Evolutionary conservation across 345 rosid species (phyloP), one percentile per base, ranked within the genome.

Genomic region (Euphorbia tirucalli): DNA sequence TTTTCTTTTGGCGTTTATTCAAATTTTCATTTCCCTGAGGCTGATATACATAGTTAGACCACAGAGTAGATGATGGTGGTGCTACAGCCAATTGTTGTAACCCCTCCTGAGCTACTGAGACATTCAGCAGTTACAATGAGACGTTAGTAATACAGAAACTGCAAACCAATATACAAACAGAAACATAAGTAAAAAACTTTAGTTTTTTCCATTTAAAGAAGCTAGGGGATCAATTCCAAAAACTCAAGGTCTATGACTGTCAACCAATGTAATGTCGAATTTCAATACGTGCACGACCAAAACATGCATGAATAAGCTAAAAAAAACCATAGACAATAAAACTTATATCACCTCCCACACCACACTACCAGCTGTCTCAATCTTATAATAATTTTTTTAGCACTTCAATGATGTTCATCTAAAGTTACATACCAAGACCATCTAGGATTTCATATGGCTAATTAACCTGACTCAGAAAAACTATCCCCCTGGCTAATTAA

Each of bases 1-100:
- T 76, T 58, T 76, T 76, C 72, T 71, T 76, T 46, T 31, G 71
- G 3, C 21, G 71, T 61, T 74, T 73, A 68, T 60, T 66, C 61
- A 28, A 72, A 65, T 28, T 22, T 35, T 30, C 73, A 1, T 66
- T 77, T 64, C 68, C 70, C 41, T 66, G 81, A 65, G 80, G 37
- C 57, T 67, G 75, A 28, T 41, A 37, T 41, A 66, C 25, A 28
- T 70, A 71, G 52, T 72, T 46, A 41, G 82, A 39, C 80, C 65
- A 60, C 22, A 63, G 8, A 25, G 46, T 25, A 10, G 77, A 58
- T 72, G 19, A 75, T 5, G 74, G 66, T 52, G 75, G 70, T 24
- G 72, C 48, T 60, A 68, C 13, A 48, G 77, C 63, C 77, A 72
- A 66, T 46, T 78, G 80, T 39, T 25, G 74, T 11, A 61, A 65